Conservation (phyloP, 2,329 filamentous ascomycete species). For the Basipetospora chlamydospora region DNA sequence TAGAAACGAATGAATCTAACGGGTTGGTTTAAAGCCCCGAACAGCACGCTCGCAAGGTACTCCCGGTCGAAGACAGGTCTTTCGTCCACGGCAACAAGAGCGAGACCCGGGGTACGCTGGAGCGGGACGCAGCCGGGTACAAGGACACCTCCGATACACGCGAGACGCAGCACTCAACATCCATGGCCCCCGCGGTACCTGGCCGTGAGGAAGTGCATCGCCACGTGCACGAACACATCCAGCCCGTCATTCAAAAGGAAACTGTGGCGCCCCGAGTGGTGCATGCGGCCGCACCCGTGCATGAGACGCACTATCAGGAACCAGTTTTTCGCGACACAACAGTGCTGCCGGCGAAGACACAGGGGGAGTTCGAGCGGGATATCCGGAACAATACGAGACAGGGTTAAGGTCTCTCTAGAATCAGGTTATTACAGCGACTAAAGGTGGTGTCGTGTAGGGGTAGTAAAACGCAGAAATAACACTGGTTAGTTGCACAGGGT, state of each 20-base stretch:
- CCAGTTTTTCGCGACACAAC: constrained; percentile 52
- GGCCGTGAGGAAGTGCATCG: constrained; percentile 19
- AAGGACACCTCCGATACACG: constrained; percentile 15
- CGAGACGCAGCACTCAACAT: constrained; percentile 14
- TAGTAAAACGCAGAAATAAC: too few species aligned
- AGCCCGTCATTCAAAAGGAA: constrained; percentile 58
- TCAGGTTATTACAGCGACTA: too few species aligned
- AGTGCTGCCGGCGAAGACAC: constrained; percentile 46
- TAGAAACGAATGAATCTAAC: neutral
- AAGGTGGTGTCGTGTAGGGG: too few species aligned
- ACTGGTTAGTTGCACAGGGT: too few species aligned
- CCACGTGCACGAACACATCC: constrained; percentile 51
- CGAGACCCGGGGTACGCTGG: constrained; percentile 29
- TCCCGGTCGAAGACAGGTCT: constrained; percentile 43
- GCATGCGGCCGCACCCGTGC: constrained; percentile 58
- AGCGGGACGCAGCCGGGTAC: constrained; percentile 29
- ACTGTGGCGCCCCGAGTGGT: constrained; percentile 51
- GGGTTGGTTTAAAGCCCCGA: constrained; percentile 28
- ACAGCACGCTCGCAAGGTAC: constrained; percentile 45
- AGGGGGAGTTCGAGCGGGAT: constrained; percentile 43
- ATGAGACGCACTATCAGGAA: constrained; percentile 55
- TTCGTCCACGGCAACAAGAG: constrained; percentile 44
- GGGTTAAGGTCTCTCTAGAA: too few species aligned
- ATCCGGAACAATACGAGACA: too few species aligned
- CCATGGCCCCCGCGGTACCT: constrained; percentile 12